phyloP scores from a whole-genome alignment of 2,329 filamentous ascomycete species.

The Didymellaceae sp. region DNA sequence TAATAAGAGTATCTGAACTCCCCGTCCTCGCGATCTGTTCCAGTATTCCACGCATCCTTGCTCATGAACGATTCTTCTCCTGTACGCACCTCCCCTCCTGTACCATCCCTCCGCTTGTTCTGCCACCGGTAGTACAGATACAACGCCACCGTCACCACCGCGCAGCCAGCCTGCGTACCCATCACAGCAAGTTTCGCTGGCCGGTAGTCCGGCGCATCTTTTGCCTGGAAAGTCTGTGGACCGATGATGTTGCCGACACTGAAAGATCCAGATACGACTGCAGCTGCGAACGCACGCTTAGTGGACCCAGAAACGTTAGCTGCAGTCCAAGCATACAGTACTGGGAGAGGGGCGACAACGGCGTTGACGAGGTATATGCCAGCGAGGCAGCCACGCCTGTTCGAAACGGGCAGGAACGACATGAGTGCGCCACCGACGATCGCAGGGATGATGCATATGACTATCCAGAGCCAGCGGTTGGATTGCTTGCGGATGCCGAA shows the following conservation, averaged over 20 bases:
- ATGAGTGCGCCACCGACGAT: constrained; percentile 22
- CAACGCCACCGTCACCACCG: constrained; percentile 20
- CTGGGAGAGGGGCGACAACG: constrained; percentile 24
- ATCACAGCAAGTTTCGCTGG: constrained; percentile 54
- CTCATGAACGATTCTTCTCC: constrained; percentile 7
- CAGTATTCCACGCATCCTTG: neutral
- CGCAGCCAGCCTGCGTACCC: constrained; percentile 37
- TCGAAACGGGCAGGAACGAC: constrained; percentile 24
- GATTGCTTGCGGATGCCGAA: constrained; percentile 22
- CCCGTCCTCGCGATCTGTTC: neutral
- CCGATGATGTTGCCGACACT: constrained; percentile 45
- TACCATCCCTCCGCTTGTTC: constrained; percentile 14
- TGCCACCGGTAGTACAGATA: constrained; percentile 24
- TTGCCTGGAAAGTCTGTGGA: constrained; percentile 31
- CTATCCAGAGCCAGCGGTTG: constrained; percentile 16
- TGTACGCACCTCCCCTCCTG: neutral
- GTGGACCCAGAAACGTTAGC: constrained; percentile 40
- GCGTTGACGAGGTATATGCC: constrained; percentile 31
- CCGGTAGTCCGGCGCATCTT: constrained; percentile 29
- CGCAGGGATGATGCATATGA: constrained; percentile 10
- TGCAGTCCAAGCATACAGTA: constrained; percentile 24
- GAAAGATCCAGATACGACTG: constrained; percentile 45
- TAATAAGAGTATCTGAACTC: constrained; percentile 8
- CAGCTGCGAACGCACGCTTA: constrained; percentile 44
- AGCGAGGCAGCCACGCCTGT: constrained; percentile 23